Base-by-base conservation (phyloP, 768 basidiomycete genomes). In the Tylopilus vinaceipallidus region DNA sequence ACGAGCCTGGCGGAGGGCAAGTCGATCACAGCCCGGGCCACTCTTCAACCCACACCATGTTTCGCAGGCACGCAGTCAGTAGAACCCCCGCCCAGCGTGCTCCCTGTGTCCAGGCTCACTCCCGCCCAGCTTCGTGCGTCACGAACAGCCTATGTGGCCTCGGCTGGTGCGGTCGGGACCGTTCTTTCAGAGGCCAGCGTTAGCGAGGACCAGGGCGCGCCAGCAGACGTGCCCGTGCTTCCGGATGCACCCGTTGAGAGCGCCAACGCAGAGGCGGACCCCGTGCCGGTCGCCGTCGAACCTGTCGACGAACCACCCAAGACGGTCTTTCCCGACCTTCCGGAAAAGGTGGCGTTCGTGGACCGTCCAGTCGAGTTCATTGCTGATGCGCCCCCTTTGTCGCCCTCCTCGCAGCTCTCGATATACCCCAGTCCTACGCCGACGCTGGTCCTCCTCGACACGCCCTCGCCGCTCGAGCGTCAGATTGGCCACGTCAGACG, bases 401-500 rank as follows among this genome's bases (percentile, higher is more conserved):
- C n/a, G n/a, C n/a, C n/a, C n/a, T n/a, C 32, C 9, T 23, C 9
- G n/a, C 11, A 98, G 94, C 81, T 88, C 44, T 81, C 92, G 23
- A 90, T 98, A 71, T 97, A 98, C 73, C 79, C 89, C 2, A 59
- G 66, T 6, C 74, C 80, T 2, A 75, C 77, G 11, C 70, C 78
- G 7, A 83, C 87, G 12, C 69, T 92, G 33, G 58, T 89, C 20
- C 80, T 98, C 8, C 77, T 90, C 42, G 86, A 91, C 56, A 77
- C 76, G 4, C 85, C 84, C 3, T 86, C 88, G 1, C 79, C 80
- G 17, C 79, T 98, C 26, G 87, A 94, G 67, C 71, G 75, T 29
- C 82, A 85, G 51, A 92, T 98, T 50, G 85, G 88, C 14, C 73
- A 75, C 17, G 83, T 76, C 4, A 78, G 95, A 49, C 75, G 79